Evolutionary conservation across 768 basidiomycete species (phyloP), one percentile per base, ranked within the genome.

Genomic region (Obba rivulosa): DNA sequence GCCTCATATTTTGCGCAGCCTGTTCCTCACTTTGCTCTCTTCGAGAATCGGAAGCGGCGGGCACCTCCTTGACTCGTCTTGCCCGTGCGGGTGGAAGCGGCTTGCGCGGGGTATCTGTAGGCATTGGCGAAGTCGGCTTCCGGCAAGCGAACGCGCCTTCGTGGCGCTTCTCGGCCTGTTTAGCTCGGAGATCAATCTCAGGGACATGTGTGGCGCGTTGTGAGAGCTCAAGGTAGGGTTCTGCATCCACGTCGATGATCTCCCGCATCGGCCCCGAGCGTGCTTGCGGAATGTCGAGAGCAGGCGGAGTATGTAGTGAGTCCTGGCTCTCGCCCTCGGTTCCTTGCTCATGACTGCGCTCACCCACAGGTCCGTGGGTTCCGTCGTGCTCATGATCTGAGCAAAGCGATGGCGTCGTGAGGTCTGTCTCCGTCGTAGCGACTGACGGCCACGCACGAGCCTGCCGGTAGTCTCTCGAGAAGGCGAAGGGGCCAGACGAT

Each of bases 371-470:
- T 13, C 28, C 28, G 5, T 13, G 28, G 7, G 28, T 13, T 7
- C 7, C 28, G 7, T 31, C 75, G 43, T 67, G 66, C 34, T 82
- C 84, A 49, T 85, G 83, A 59, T 89, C 87, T 3, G 87, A 88
- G 57, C 79, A 84, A 14, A 89, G 68, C 0, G 85, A 87, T 0
- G 87, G 87, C 0, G 87, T 89, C 1, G 72, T 69, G 17, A 71
- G 48, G 34, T 72, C 72, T 2, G 70, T 68, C 43, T 69, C 73
- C 13, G 65, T 67, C 18, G 57, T 56, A 7, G 76, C 60, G 2
- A 58, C 46, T 10, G 72, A 49, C 56, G 72, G 47, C 70, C 54
- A 61, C 10, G 60, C 58, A 14, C 57, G 58, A 13, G 55, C 46
- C 41, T 50, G n/a, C 36, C 18, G 41, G 35, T 16, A 24, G 35